Evolutionary conservation across 1,139 yeast genomes (phyloP).

Genomic region (Debaryomycetaceae sp.): DNA sequence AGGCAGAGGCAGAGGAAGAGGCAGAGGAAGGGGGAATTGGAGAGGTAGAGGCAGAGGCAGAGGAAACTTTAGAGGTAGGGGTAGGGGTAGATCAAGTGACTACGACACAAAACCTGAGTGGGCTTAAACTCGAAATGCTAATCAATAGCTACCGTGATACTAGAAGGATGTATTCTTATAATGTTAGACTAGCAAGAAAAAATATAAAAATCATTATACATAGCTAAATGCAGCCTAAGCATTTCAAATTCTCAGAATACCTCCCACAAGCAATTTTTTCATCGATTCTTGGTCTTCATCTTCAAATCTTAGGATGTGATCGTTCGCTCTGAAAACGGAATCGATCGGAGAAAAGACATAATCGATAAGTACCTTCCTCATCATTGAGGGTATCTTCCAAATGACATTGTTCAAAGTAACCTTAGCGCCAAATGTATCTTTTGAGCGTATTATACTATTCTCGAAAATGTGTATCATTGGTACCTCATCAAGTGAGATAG

Average conservation of each 20-base stretch:
- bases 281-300: conserved; percentile 21
- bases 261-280: conserved; percentile 27
- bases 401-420: conserved; percentile 17
- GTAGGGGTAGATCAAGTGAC: conserved; percentile 18
- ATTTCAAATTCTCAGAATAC: conserved; percentile 18
- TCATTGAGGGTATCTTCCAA: conserved; percentile 8
- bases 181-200: not conserved
- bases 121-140: conserved; percentile 20
- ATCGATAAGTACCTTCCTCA: conserved; percentile 22
- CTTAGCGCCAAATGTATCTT: conserved; percentile 14
- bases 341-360: conserved; percentile 26
- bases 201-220: not conserved
- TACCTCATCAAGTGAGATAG: conserved; percentile 5
- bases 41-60: conserved; percentile 26
- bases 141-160: not conserved
- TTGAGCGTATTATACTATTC: conserved; percentile 28
- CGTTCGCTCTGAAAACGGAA: conserved; percentile 24
- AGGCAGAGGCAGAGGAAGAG: conserved; percentile 32
- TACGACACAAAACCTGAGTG: conserved; percentile 37
- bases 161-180: not conserved
- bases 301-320: conserved; percentile 18
- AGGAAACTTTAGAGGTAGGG: conserved; percentile 23
- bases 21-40: conserved; percentile 29
- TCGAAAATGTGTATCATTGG: conserved; percentile 38
- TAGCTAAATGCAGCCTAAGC: not conserved